A percentile compares a stretch with the other conserved stretches of the same genome.
These are phyloP conservation scores for Pseudomonodictys pantanalensis DNA, from an alignment of 495 filamentous ascomycete species.

Conservation along the genomic window DNA sequence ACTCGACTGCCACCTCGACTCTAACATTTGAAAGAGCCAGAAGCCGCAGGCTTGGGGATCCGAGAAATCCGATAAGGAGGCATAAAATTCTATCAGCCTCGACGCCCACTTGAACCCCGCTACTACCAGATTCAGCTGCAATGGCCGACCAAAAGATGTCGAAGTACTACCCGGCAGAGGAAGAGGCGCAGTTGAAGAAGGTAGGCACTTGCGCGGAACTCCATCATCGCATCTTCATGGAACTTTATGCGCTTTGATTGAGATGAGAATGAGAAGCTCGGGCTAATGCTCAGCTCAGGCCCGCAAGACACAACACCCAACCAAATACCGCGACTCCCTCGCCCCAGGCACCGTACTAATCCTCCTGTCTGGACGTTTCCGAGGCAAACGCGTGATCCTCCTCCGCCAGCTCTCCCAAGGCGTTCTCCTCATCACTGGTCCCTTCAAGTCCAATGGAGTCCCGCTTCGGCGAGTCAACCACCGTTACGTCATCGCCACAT, in stretches of 20 bases:
- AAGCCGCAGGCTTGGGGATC: no score
- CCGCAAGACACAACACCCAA: slow-evolving; percentile 86
- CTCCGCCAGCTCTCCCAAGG: slow-evolving; percentile 94
- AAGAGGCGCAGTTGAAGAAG: slow-evolving; percentile 86
- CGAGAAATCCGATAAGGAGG: no score
- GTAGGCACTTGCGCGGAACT: slow-evolving; percentile 52
- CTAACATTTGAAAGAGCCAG: no score
- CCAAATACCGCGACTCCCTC: slow-evolving; percentile 81
- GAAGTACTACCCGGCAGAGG: slow-evolving; percentile 99
- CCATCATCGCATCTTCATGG: background rate
- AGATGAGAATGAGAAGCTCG: no score
- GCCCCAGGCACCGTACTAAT: slow-evolving; percentile 93
- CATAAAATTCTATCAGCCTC: no score
- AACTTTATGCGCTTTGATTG: background rate
- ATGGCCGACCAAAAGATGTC: slow-evolving; percentile 69
- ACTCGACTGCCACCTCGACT: no score
- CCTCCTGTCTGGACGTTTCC: slow-evolving; percentile 98
- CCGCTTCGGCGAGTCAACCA: slow-evolving; percentile 96
- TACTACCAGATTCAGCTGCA: background rate
- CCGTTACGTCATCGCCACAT: slow-evolving; percentile 98
- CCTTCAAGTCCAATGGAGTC: slow-evolving; percentile 99
- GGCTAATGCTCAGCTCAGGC: no score
- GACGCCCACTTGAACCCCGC: no score
- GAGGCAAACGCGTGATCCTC: slow-evolving; percentile 98
- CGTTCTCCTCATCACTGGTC: slow-evolving; percentile 96